Evolutionary conservation across 352 stramenopile species (phyloP), one percentile per base, ranked within the genome.

Genomic region (Pythium pyrilobum): DNA sequence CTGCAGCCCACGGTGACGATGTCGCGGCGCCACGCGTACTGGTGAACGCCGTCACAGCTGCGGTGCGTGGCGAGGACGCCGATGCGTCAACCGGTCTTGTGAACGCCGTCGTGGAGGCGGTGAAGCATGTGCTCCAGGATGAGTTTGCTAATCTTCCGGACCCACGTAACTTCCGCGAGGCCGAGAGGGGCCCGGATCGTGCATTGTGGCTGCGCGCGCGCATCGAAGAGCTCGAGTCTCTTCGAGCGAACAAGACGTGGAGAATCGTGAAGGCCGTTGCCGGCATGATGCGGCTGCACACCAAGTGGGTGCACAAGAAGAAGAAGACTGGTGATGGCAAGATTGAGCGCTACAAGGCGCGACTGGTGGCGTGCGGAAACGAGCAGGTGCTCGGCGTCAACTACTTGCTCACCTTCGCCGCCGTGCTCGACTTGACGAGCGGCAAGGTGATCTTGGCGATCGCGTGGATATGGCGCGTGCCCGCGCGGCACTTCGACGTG

Each of bases 241-340:
- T 57, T 6, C 12, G 21, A 1, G 38, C 27, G 20, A 64, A 64
- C 49, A 31, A 41, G 4, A 59, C 52, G 3, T 64, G 56, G 49
- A 15, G 0, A 2, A 12, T 48, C 3, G 37, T 59, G 3, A 24
- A 23, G 10, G 18, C 11, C 0, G 20, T 23, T 3, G 3, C 5
- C 0, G 29, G 38, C 2, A 45, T 47, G 9, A 46, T 59, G 20
- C 9, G 41, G 0, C 40, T 74, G 2, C 66, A 67, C 43, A 65
- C 29, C 0, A 66, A 72, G n/a, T 72, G 62, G 58, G 59, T 72
- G 8, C 53, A 52, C 34, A 76, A 72, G 24, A 75, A 56, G 21
- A 71, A 75, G 31, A 46, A 31, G 0, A 21, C 63, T 8, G 21
- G 24, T 0, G 20, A 52, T 4, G 62, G 67, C 4, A 25, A 34